phyloP scores from a whole-genome alignment of 352 stramenopile species.

The Globisporangium okanoganense region DNA sequence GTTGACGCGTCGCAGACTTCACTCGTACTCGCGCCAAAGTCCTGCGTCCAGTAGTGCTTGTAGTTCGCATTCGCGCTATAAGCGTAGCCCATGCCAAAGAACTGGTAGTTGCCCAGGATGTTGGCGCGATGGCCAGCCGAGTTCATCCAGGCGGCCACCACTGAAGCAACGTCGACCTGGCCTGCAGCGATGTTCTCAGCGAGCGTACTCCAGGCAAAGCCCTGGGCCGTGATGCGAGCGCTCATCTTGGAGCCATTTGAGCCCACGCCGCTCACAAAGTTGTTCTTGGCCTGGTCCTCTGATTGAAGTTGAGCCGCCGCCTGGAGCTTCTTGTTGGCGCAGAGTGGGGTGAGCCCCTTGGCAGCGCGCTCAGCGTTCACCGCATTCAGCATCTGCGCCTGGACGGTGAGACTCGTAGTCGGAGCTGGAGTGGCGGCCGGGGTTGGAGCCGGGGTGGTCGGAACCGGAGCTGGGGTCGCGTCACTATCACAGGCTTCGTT shows the following conservation, averaged over 20 bases:
- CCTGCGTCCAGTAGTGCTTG: constrained; percentile 54
- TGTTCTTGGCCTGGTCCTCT: constrained; percentile 24
- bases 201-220: constrained; percentile 19
- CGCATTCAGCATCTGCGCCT: constrained; percentile 15
- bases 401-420: neutral
- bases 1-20: constrained; percentile 16
- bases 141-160: constrained; percentile 18
- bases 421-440: neutral
- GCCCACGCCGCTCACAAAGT: constrained; percentile 28
- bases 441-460: neutral
- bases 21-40: constrained; percentile 35
- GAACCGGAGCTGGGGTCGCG: neutral
- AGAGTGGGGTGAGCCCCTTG: constrained; percentile 8
- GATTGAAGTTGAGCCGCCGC: constrained; percentile 24
- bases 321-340: constrained; percentile 33
- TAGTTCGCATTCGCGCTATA: constrained; percentile 32
- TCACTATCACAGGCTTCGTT: constrained; percentile 19
- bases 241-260: constrained; percentile 20
- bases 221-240: constrained; percentile 19
- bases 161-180: constrained; percentile 12
- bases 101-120: constrained; percentile 24
- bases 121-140: constrained; percentile 16
- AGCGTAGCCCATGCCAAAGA: constrained; percentile 39
- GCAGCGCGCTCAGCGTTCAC: constrained; percentile 16
- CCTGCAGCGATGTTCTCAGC: constrained; percentile 23